These are phyloP conservation scores for Suillus ampliporus DNA, from an alignment of 768 basidiomycete genomes.

Conservation along the genomic window DNA sequence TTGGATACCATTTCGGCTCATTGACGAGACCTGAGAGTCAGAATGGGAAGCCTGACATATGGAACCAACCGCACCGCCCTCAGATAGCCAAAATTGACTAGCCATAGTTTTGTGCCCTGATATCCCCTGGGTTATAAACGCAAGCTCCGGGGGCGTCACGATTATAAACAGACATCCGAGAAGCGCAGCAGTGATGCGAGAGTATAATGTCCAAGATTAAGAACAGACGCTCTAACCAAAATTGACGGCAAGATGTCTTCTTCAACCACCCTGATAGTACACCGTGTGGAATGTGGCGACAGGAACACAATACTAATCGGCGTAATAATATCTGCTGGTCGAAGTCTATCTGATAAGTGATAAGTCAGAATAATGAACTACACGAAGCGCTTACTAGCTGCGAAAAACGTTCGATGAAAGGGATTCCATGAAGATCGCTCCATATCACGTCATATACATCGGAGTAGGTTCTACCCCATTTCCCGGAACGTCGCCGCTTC, in stretches of 20 bases:
- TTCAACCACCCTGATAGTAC: not conserved
- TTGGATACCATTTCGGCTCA: conserved; percentile 8
- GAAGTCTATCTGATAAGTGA: conserved; percentile 6
- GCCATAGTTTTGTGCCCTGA: not conserved
- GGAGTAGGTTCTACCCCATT: not conserved
- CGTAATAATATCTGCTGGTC: not conserved
- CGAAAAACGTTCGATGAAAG: not conserved
- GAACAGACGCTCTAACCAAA: not conserved
- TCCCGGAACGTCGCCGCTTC: not conserved
- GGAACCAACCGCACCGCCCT: not conserved
- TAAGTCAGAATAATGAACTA: not conserved
- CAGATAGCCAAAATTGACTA: conserved; percentile 6
- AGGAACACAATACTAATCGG: not conserved
- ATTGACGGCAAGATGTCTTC: not conserved
- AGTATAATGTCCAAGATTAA: not conserved
- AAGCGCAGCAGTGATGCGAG: not conserved
- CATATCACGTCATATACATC: conserved; percentile 1
- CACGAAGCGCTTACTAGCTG: not conserved
- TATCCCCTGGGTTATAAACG: not conserved
- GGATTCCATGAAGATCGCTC: conserved; percentile 1
- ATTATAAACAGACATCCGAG: not conserved
- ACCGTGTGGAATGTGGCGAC: not conserved
- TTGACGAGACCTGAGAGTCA: conserved; percentile 1
- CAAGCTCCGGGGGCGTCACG: not conserved
- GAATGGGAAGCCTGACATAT: conserved; percentile 1